Conservation (phyloP, 768 basidiomycete genomes). For the Pilatotrama ljubarskyi region DNA sequence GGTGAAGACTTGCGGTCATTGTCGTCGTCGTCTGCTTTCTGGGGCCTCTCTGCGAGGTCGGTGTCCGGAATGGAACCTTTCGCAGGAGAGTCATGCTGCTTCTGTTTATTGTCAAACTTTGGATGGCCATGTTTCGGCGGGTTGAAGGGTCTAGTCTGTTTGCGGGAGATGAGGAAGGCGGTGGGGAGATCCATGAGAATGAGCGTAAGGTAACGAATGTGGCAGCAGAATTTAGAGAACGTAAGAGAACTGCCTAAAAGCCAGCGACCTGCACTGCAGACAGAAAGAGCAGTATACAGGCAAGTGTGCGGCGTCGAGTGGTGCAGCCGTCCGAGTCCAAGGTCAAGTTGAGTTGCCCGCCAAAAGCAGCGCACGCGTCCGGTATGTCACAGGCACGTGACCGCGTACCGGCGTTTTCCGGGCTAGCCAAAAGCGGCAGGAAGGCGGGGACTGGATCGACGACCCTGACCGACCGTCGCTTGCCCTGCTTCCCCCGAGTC, state of each 20-base stretch:
- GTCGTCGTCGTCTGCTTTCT: slow-evolving; percentile 10
- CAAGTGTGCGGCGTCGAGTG: too few relatives aligned
- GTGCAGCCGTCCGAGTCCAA: too few relatives aligned
- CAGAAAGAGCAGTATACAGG: neutral
- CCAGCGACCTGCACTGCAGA: slow-evolving; percentile 23
- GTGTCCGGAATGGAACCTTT: neutral
- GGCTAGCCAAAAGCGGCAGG: neutral
- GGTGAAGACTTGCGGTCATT: slow-evolving; percentile 8
- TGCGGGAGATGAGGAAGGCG: slow-evolving; percentile 2
- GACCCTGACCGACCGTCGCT: neutral
- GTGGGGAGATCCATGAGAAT: slow-evolving; percentile 18
- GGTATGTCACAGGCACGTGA: slow-evolving; percentile 10
- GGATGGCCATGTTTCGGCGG: neutral
- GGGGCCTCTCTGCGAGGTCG: slow-evolving; percentile 7
- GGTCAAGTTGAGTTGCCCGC: neutral
- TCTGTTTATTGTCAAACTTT: neutral
- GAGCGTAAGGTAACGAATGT: slow-evolving; percentile 23
- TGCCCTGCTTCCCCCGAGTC: neutral
- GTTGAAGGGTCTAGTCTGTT: slow-evolving; percentile 2
- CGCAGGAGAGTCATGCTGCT: neutral
- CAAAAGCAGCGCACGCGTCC: neutral
- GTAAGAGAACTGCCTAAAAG: neutral
- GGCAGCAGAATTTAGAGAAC: neutral
- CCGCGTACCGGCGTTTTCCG: slow-evolving; percentile 16
- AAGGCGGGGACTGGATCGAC: neutral